Base-by-base conservation (phyloP, 345 rosid species). In the Citrus glauca region DNA sequence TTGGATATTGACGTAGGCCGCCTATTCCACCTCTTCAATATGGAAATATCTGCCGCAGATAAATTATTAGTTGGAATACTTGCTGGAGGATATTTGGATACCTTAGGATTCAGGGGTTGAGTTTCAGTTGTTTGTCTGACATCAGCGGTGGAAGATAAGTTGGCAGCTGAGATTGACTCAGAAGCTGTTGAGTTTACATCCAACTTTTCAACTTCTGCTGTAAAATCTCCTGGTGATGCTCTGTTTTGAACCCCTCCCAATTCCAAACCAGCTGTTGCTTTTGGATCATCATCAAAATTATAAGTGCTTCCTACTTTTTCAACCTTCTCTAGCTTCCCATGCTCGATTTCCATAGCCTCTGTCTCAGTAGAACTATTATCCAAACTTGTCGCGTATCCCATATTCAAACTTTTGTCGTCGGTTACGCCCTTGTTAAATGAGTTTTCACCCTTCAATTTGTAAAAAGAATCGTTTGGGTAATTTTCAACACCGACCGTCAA, bases 1-100 rank as follows among this genome's bases (percentile, higher is more conserved):
- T 88, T 85, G 25, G 93, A 78, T 80, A 95, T 72, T 6, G 92
- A 83, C 11, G 72, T 81, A 6, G 85, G 76, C 62, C 71, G 82
- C 73, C n/a, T 73, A 25, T 63, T 55, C 82, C 68, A 37, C 78
- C 89, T 85, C 77, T 67, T 84, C 56, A 77, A 73, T 5, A 25
- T 38, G 42, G 83, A 78, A 74, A 77, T 35, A 74, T 78, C 38
- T 64, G 50, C 55, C 4, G 28, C 30, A 6, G 67, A n/a, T 48
- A 76, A 63, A 80, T 67, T 79, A 56, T 83, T 35, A n/a, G 50
- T 59, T 37, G 6, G 63, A 32, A 67, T 20, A 42, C 61, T 53
- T 27, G 82, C 38, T 72, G 77, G 80, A 81, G 37, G 77, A 69
- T 84, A 71, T 63, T 45, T 2, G 14, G 66, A 37, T 45, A 74